These are phyloP conservation scores for Cyberlindnera americana DNA, from an alignment of 805 yeast genomes.

Conservation along the genomic window DNA sequence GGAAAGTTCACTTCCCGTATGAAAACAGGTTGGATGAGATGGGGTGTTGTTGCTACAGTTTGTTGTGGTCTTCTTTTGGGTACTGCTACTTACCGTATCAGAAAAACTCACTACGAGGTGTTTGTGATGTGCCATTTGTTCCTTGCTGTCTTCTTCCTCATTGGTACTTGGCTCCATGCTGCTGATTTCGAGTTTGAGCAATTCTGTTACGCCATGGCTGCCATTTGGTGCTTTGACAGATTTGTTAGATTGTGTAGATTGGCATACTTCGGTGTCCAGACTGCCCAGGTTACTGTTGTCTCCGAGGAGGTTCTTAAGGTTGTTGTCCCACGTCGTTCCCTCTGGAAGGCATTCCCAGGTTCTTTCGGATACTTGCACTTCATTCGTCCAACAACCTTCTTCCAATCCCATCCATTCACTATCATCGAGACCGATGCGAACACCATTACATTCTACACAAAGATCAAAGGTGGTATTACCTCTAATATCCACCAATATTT, in stretches of 20 bases:
- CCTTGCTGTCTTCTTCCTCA: slow-evolving; percentile 49
- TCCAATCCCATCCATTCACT: slow-evolving; percentile 78
- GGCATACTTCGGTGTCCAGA: slow-evolving; percentile 23
- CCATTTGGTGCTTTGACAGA: slow-evolving; percentile 53
- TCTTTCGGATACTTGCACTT: slow-evolving; percentile 58
- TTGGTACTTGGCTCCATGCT: slow-evolving; percentile 58
- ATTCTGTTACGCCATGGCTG: slow-evolving; percentile 32
- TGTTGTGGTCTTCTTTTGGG: slow-evolving; percentile 11
- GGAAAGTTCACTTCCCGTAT: slow-evolving; percentile 14
- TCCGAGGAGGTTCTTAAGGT: slow-evolving; percentile 44
- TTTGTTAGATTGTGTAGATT: slow-evolving; percentile 35
- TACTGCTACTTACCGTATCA: slow-evolving; percentile 36
- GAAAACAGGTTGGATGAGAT: slow-evolving; percentile 16
- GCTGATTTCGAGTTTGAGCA: slow-evolving; percentile 46
- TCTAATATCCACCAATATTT: slow-evolving; percentile 27
- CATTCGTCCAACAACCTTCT: slow-evolving; percentile 46
- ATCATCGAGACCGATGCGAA: slow-evolving; percentile 39
- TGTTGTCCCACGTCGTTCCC: slow-evolving; percentile 38
- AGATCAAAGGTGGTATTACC: slow-evolving; percentile 54
- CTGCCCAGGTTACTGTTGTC: slow-evolving; percentile 24
- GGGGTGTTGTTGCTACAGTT: slow-evolving; percentile 22
- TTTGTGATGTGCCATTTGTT: slow-evolving; percentile 55
- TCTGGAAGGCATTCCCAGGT: slow-evolving; percentile 53
- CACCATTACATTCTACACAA: slow-evolving; percentile 42
- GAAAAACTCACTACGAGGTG: slow-evolving; percentile 56